Conservation (phyloP, 805 yeast species). For the Yarrowia yakushimensis region DNA sequence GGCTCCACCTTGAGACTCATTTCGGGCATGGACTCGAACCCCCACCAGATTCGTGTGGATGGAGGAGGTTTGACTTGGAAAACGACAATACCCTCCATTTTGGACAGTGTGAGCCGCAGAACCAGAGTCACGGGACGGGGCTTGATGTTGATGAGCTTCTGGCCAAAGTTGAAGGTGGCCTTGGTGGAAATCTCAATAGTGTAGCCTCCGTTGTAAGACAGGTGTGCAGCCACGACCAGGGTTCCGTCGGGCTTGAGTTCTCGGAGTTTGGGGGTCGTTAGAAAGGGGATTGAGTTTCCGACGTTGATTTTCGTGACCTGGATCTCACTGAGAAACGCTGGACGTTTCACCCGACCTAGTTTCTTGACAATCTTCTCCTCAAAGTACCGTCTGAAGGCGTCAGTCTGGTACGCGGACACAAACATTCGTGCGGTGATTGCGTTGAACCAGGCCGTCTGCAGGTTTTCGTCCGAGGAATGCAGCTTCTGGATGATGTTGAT, state of each 20-base stretch:
- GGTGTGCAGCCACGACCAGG: slow-evolving; percentile 54
- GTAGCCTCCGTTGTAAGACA: slow-evolving; percentile 73
- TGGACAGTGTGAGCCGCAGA: slow-evolving; percentile 63
- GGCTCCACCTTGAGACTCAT: slow-evolving; percentile 81
- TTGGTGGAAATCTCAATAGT: slow-evolving; percentile 77
- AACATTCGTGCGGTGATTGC: slow-evolving; percentile 82
- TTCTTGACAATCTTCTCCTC: slow-evolving; percentile 63
- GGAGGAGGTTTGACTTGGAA: slow-evolving; percentile 84
- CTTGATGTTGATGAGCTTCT: slow-evolving; percentile 51
- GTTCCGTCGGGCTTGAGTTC: slow-evolving; percentile 80
- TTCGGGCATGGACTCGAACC: slow-evolving; percentile 74
- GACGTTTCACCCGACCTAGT: slow-evolving; percentile 73
- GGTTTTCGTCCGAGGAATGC: slow-evolving; percentile 78
- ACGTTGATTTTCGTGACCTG: slow-evolving; percentile 66
- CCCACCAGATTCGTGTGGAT: slow-evolving; percentile 85
- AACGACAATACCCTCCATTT: slow-evolving; percentile 68
- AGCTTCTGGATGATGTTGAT: slow-evolving; percentile 69
- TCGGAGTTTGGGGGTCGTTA: slow-evolving; percentile 66
- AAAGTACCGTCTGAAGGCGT: slow-evolving; percentile 55
- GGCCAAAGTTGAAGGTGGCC: slow-evolving; percentile 68
- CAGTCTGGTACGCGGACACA: slow-evolving; percentile 70
- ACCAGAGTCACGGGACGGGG: slow-evolving; percentile 70
- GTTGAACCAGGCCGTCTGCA: slow-evolving; percentile 86
- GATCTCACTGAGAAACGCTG: slow-evolving; percentile 83
- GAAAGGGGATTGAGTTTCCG: slow-evolving; percentile 76